phyloP scores from a whole-genome alignment of 257 asterid species.

The Scutellaria barbata region DNA sequence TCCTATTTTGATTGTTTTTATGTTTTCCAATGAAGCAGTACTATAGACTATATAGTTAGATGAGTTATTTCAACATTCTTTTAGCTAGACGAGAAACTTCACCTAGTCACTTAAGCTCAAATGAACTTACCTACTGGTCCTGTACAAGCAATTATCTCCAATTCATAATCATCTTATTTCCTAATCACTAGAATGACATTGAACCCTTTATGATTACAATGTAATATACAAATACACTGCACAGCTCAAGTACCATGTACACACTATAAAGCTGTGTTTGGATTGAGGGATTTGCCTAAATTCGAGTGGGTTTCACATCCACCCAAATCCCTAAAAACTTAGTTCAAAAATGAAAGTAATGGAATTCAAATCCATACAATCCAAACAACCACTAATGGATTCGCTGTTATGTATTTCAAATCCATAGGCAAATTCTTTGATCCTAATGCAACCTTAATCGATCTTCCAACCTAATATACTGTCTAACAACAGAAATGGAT shows the following conservation, averaged over 20 bases:
- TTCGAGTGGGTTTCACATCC: too few species aligned
- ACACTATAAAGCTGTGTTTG: too few species aligned
- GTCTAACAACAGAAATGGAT: neutral
- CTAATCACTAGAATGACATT: neutral
- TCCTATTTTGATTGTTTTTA: neutral
- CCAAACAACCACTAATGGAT: too few species aligned
- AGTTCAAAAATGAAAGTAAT: too few species aligned
- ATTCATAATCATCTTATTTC: neutral
- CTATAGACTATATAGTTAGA: neutral
- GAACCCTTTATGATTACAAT: neutral
- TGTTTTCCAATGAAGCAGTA: neutral
- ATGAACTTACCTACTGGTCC: neutral
- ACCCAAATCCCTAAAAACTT: too few species aligned
- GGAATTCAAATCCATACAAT: too few species aligned
- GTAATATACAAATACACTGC: neutral
- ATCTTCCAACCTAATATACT: too few species aligned
- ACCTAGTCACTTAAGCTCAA: neutral
- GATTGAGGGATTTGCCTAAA: too few species aligned
- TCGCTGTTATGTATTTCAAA: too few species aligned
- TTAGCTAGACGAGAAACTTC: neutral
- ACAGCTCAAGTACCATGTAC: neutral
- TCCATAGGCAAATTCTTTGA: too few species aligned
- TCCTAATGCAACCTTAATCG: too few species aligned
- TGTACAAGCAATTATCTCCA: neutral
- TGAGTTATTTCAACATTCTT: neutral